Evolutionary conservation across 345 rosid species (phyloP).

Genomic region (Psidium guajava): DNA sequence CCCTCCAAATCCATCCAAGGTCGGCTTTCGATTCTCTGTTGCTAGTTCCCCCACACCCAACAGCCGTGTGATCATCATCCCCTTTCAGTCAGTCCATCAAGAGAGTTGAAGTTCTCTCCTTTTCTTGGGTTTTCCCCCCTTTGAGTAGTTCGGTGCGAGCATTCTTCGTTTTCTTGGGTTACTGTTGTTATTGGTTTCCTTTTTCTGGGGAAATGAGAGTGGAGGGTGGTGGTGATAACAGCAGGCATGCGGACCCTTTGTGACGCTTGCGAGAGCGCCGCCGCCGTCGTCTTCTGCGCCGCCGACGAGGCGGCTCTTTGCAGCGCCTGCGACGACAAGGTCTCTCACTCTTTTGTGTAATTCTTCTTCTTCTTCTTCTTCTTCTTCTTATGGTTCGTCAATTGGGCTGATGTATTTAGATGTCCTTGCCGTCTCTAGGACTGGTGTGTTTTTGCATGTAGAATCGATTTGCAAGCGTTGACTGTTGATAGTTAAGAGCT

Average conservation of each 20-base stretch:
- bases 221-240: constrained; percentile 1
- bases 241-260: constrained; percentile 64
- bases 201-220: constrained; percentile 24
- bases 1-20: not conserved
- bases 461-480: not conserved
- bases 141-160: too few relatives aligned
- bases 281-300: constrained; percentile 81
- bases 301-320: constrained; percentile 90
- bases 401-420: not conserved
- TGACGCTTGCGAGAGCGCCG: constrained; percentile 82
- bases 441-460: not conserved
- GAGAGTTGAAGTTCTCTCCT: not conserved
- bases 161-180: not conserved
- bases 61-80: not conserved
- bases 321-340: constrained; percentile 71
- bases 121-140: not conserved
- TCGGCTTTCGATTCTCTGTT: not conserved
- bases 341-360: not conserved
- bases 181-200: not conserved
- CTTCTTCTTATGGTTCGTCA: not conserved
- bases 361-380: not conserved
- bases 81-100: not conserved
- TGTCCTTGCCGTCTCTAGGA: not conserved
- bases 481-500: not conserved
- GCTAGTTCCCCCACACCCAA: not conserved